Evolutionary conservation across 345 rosid genomes (phyloP).

Genomic region (Crucihimalaya himalaica): DNA sequence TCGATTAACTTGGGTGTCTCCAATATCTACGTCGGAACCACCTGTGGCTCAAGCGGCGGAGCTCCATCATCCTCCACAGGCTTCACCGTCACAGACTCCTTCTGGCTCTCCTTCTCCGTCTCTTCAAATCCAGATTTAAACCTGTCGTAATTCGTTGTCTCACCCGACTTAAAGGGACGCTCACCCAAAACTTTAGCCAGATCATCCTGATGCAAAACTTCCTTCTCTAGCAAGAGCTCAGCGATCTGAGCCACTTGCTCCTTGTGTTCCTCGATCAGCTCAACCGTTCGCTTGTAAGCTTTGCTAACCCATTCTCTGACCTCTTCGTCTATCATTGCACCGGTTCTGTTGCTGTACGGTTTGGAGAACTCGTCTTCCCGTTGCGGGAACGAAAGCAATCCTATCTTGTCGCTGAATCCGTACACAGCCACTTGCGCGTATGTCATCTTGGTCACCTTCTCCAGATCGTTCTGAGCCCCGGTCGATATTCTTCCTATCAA

Average conservation of each 20-base stretch:
- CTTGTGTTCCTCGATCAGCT: conserved; percentile 74
- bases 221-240: conserved; percentile 80
- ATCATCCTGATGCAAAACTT: conserved; percentile 88
- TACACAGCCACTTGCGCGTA: conserved; percentile 96
- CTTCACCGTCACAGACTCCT: conserved; percentile 30
- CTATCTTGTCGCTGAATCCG: conserved; percentile 94
- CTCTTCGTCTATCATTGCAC: conserved; percentile 78
- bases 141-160: conserved; percentile 73
- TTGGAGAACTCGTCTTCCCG: conserved; percentile 81
- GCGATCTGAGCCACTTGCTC: conserved; percentile 84
- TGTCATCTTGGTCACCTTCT: conserved; percentile 94
- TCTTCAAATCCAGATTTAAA: conserved; percentile 73
- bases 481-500: conserved; percentile 87
- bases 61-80: conserved; percentile 52
- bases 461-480: conserved; percentile 94
- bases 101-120: conserved; percentile 36
- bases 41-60: conserved; percentile 63
- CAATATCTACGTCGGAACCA: conserved; percentile 56
- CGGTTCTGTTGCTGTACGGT: conserved; percentile 93
- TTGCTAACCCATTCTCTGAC: conserved; percentile 87
- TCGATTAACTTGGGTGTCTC: background rate
- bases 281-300: conserved; percentile 65
- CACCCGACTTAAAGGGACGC: conserved; percentile 70
- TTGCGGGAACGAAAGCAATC: conserved; percentile 91
- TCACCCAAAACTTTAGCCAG: conserved; percentile 69